Conservation (phyloP, 768 basidiomycete genomes). For the Xerocomellus amylosporus region DNA sequence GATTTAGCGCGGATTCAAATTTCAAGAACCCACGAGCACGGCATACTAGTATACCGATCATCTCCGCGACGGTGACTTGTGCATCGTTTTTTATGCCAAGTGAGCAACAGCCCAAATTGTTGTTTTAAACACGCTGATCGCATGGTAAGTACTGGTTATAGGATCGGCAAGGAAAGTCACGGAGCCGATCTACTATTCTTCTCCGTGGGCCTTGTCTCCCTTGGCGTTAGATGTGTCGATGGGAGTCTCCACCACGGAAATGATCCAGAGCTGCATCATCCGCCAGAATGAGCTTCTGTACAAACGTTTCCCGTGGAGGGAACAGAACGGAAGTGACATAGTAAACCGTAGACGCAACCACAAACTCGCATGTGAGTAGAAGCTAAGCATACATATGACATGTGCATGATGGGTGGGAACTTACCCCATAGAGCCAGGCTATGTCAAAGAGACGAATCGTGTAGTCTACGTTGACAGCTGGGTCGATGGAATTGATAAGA, state of each 20-base stretch:
- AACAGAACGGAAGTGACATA: constrained; percentile 26
- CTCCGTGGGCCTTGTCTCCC: background rate
- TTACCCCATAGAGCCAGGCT: constrained; percentile 73
- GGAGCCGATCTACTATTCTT: constrained; percentile 4
- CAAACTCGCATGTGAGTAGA: constrained; percentile 15
- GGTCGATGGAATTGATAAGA: constrained; percentile 70
- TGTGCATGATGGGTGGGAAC: constrained; percentile 18
- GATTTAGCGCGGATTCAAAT: constrained; percentile 1
- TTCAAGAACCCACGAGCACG: background rate
- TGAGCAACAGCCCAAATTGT: background rate
- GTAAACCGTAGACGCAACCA: constrained; percentile 24
- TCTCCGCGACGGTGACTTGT: constrained; percentile 13
- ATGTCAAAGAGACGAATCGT: constrained; percentile 60
- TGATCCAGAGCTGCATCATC: constrained; percentile 9
- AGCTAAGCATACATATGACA: background rate
- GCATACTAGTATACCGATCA: constrained; percentile 5
- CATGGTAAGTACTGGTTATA: background rate
- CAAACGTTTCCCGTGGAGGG: constrained; percentile 26
- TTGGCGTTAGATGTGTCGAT: background rate
- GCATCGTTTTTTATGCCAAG: background rate
- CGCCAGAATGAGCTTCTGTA: constrained; percentile 24
- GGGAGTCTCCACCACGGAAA: background rate
- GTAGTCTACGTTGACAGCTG: constrained; percentile 58
- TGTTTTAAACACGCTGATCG: background rate
- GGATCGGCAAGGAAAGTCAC: constrained; percentile 10